Evolutionary conservation across 1,139 yeast genomes (phyloP).

Genomic region (Sugiyamaella grinbergsii): DNA sequence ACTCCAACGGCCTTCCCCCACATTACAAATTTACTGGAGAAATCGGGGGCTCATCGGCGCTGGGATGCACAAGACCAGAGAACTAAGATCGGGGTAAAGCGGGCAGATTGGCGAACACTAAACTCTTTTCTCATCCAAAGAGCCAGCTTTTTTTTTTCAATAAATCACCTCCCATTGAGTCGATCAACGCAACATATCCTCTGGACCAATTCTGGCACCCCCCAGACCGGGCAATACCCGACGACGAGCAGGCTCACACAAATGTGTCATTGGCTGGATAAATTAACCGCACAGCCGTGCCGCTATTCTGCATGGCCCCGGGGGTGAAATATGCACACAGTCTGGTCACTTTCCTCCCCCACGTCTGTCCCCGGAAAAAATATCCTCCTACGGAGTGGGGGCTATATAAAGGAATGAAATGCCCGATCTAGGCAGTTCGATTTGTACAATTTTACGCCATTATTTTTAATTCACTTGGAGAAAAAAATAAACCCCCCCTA

Average conservation of each 20-base stretch:
- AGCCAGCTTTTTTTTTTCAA: too few relatives aligned
- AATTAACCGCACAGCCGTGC: conserved; percentile 6
- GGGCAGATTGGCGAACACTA: too few relatives aligned
- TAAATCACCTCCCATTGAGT: too few relatives aligned
- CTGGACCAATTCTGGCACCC: too few relatives aligned
- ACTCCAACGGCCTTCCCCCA: not conserved
- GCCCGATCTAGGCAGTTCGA: not conserved
- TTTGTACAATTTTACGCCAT: not conserved
- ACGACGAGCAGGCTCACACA: not conserved
- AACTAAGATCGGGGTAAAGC: too few relatives aligned
- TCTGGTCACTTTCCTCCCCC: conserved; percentile 9
- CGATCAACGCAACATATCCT: too few relatives aligned
- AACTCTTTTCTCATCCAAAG: too few relatives aligned
- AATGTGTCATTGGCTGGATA: conserved; percentile 12
- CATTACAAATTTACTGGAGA: too few relatives aligned
- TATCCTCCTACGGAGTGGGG: conserved; percentile 10
- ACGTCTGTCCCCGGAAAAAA: conserved; percentile 18
- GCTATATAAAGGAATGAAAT: conserved; percentile 1
- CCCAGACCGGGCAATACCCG: not conserved
- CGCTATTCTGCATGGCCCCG: not conserved
- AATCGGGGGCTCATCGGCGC: too few relatives aligned
- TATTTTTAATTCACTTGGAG: not conserved
- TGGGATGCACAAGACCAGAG: not conserved
- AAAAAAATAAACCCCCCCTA: not conserved
- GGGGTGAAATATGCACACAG: not conserved